These are phyloP conservation scores for Tilletia setariae DNA, from an alignment of 1,284 basidiomycete species.

Conservation along the genomic window DNA sequence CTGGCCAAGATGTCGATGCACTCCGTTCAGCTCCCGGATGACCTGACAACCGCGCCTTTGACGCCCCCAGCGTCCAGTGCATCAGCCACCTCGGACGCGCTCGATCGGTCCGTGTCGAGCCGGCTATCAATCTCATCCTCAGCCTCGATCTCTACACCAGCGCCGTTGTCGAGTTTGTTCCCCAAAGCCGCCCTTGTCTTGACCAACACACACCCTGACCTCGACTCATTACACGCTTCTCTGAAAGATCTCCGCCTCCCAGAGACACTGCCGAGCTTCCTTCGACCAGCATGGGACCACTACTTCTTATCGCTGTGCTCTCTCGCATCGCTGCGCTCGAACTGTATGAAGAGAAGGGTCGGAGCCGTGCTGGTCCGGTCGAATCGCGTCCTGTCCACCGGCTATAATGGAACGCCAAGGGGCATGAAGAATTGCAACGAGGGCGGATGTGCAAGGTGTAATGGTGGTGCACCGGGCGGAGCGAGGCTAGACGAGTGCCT, in stretches of 20 bases:
- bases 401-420: constrained; percentile 96
- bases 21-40: no score
- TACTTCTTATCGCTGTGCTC: constrained; percentile 54
- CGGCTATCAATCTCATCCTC: neutral
- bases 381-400: constrained; percentile 80
- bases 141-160: constrained; percentile 22
- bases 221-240: constrained; percentile 64
- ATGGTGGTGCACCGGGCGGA: constrained; percentile 27
- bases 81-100: neutral
- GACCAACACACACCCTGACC: constrained; percentile 66
- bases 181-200: constrained; percentile 64
- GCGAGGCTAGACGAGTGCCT: constrained; percentile 71
- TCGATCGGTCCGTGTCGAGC: constrained; percentile 16
- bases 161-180: constrained; percentile 27
- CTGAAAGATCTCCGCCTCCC: constrained; percentile 70
- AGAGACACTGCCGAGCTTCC: constrained; percentile 71
- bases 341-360: constrained; percentile 86
- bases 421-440: constrained; percentile 63
- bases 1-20: no score
- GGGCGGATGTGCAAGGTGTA: constrained; percentile 51
- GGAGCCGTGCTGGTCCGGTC: constrained; percentile 86
- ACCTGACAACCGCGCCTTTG: neutral
- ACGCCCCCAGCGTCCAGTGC: neutral
- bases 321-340: constrained; percentile 49
- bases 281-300: constrained; percentile 51